Percentiles rank a stretch among this genome's conserved stretches.
These are phyloP conservation scores for Alternaria panax DNA, from an alignment of 2,329 filamentous ascomycete genomes.

Conservation along the genomic window DNA sequence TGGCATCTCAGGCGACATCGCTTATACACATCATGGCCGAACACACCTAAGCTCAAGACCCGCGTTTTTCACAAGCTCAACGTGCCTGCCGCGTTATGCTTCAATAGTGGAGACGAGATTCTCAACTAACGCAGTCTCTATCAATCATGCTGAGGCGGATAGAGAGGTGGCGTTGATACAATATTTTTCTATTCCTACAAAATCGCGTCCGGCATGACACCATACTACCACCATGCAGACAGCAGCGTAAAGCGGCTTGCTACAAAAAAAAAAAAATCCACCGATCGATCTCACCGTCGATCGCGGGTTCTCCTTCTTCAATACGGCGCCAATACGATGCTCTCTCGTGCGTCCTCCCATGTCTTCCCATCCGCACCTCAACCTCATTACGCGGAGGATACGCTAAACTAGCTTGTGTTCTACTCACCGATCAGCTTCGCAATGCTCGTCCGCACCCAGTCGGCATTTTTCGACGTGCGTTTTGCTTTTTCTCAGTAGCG, in stretches of 20 bases:
- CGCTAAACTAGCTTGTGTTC: neutral
- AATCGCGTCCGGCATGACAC: neutral
- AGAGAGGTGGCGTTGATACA: neutral
- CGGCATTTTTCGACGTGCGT: neutral
- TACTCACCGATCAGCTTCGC: neutral
- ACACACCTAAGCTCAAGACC: too few species aligned
- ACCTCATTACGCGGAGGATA: neutral
- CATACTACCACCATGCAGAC: neutral
- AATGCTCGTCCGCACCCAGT: neutral
- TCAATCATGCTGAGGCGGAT: neutral
- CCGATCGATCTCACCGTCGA: neutral
- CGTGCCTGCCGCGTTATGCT: neutral
- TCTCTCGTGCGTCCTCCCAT: neutral
- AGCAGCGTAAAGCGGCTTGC: neutral
- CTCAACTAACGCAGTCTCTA: neutral
- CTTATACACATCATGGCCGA: too few species aligned
- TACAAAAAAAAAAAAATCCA: neutral
- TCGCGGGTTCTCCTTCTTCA: neutral
- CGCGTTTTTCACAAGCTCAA: too few species aligned
- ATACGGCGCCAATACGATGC: neutral
- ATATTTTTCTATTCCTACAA: neutral
- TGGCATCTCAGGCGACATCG: too few species aligned
- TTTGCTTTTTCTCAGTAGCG: neutral
- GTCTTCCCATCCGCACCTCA: neutral
- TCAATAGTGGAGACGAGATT: neutral